Conservation (phyloP, 176 grass and related monocot species). For the Lolium rigidum region DNA sequence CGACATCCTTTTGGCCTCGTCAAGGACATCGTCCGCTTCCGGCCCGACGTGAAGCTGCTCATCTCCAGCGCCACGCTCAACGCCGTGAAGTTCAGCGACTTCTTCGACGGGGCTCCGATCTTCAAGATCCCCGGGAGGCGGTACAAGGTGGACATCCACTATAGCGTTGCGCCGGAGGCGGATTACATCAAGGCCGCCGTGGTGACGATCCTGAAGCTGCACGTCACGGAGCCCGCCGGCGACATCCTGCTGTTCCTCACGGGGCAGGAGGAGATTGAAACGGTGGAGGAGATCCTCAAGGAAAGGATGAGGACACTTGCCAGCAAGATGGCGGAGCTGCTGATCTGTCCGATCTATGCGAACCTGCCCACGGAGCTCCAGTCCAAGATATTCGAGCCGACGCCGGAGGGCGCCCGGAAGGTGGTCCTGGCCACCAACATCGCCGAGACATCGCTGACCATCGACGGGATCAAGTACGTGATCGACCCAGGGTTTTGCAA, state of each 20-base stretch:
- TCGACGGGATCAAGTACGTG: slow-evolving; percentile 76
- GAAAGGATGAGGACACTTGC: slow-evolving; percentile 44
- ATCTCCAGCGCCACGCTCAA: slow-evolving; percentile 73
- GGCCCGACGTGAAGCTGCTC: slow-evolving; percentile 63
- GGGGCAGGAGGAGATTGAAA: slow-evolving; percentile 79
- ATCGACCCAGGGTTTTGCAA: slow-evolving; percentile 69
- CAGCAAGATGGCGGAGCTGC: slow-evolving; percentile 51
- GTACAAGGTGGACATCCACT: slow-evolving; percentile 62
- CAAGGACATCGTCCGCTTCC: slow-evolving; percentile 57
- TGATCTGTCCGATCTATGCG: slow-evolving; percentile 56
- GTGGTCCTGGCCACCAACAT: slow-evolving; percentile 75
- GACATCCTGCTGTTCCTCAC: slow-evolving; percentile 78
- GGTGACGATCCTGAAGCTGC: slow-evolving; percentile 62
- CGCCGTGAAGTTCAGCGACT: slow-evolving; percentile 66
- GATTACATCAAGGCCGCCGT: slow-evolving; percentile 62
- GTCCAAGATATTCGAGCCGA: slow-evolving; percentile 64
- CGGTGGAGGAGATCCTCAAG: slow-evolving; percentile 53
- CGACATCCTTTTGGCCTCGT: slow-evolving; percentile 76
- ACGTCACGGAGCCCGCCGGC: slow-evolving; percentile 50
- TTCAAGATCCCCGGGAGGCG: slow-evolving; percentile 63
- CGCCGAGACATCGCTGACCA: slow-evolving; percentile 81
- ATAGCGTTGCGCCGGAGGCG: slow-evolving; percentile 61
- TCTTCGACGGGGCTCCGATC: slow-evolving; percentile 62
- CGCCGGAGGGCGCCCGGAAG: slow-evolving; percentile 60
- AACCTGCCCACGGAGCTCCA: slow-evolving; percentile 60